Evolutionary conservation across 352 stramenopile genomes (phyloP), one percentile per base, ranked within the genome.

Genomic region (Paralagenidium karlingii): DNA sequence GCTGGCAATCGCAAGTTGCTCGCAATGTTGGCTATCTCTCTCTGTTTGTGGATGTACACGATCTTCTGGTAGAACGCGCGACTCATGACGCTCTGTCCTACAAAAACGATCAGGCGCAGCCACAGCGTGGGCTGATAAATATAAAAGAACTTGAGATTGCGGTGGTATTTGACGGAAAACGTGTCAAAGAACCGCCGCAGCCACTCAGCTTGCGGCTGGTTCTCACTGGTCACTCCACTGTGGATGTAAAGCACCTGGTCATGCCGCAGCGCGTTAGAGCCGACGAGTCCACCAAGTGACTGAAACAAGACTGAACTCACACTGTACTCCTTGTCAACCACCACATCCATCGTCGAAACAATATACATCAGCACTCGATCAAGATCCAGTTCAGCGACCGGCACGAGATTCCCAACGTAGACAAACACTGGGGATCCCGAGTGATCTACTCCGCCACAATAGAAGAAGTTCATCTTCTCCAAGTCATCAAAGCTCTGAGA

Each of bases 181-280:
- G 69, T 65, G 28, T 63, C 55, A 28, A 84, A 74, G 10, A 85
- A 52, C 24, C 63, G 64, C 45, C 83, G 70, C 37, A 89, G 50
- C 79, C 79, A 92, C 29, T 64, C 45, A 12, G 64, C 56, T 1
- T 49, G 63, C 18, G 67, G 63, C 40, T 86, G 59, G 36, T 76
- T 78, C 9, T 75, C 68, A 16, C 56, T 49, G 27, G 34, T 58
- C 12, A 64, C 56, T 10, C 54, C 54, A 5, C 53, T 43, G 36
- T 86, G 66, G 20, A 89, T 55, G 45, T 82, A 88, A 5, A 92
- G 47, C n/a, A n/a, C n/a, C n/a, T n/a, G n/a, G n/a, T n/a, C n/a
- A n/a, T n/a, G n/a, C n/a, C n/a, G 21, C 63, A 39, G 25, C 47
- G 15, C 27, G 13, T 18, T 19, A n/a, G n/a, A n/a, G n/a, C n/a